phyloP scores from a whole-genome alignment of 2,329 filamentous ascomycete species.

The Tricladium varicosporioides region DNA sequence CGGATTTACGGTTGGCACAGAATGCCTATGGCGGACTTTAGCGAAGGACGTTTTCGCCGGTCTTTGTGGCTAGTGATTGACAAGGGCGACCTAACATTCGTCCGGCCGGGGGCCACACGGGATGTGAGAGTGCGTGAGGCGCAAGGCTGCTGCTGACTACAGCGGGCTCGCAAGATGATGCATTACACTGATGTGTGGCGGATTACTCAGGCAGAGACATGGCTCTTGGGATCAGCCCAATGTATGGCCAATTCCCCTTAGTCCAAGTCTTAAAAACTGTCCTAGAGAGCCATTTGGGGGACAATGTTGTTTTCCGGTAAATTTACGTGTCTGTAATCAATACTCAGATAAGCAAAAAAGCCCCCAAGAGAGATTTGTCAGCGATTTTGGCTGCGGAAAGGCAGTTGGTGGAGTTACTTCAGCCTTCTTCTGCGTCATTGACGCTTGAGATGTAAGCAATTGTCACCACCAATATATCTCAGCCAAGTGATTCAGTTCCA shows the following conservation, averaged over 20 bases:
- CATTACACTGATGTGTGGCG: not conserved
- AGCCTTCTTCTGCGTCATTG: not conserved
- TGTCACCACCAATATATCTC: not conserved
- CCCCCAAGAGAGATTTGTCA: not conserved
- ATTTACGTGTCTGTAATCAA: no score
- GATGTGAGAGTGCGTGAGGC: not conserved
- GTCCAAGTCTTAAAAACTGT: no score
- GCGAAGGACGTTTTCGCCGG: no score
- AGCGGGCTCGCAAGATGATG: not conserved
- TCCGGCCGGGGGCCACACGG: not conserved
- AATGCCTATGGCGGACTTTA: no score
- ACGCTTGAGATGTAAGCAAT: not conserved
- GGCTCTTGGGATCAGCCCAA: not conserved
- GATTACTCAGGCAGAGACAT: not conserved
- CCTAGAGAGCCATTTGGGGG: no score
- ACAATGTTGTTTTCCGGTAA: no score
- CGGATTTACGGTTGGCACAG: no score
- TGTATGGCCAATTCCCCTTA: not conserved
- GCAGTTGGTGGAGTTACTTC: not conserved
- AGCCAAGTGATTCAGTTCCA: no score
- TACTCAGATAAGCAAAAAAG: not conserved
- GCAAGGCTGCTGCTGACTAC: conserved; percentile 9
- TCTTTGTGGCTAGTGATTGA: not conserved
- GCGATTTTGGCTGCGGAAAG: not conserved
- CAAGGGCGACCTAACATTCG: not conserved